A percentile compares a stretch with the other conserved stretches of the same genome.
Conservation (phyloP, 2,329 filamentous ascomycete genomes). For the Dothiorella sarmentorum region DNA sequence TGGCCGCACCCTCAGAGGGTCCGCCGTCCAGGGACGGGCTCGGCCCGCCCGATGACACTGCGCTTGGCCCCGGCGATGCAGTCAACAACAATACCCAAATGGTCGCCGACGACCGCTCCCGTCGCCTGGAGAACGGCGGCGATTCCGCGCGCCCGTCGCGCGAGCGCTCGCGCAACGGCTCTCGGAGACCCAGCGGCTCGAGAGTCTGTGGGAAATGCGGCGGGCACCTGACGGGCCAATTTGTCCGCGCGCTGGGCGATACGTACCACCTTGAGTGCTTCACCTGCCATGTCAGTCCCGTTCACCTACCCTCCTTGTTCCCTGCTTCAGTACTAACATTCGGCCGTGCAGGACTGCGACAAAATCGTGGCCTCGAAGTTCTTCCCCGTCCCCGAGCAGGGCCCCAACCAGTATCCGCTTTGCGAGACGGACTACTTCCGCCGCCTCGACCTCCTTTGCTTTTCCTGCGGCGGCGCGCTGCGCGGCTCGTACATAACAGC, state of each 20-base stretch:
- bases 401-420: conserved; percentile 85
- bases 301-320: conserved; percentile 16
- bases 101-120: conserved; percentile 22
- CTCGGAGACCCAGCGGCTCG: conserved; percentile 33
- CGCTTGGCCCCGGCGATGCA: conserved; percentile 7
- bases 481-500: conserved; percentile 98
- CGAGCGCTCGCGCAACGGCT: conserved; percentile 32
- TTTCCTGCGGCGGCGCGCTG: conserved; percentile 85
- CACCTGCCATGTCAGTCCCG: conserved; percentile 75
- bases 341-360: conserved; percentile 71
- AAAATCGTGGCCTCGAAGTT: conserved; percentile 98
- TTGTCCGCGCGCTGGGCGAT: conserved; percentile 87
- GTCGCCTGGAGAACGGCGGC: conserved; percentile 27
- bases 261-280: conserved; percentile 98
- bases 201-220: conserved; percentile 75
- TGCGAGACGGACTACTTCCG: conserved; percentile 98
- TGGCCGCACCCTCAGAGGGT: conserved; percentile 18
- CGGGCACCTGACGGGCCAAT: conserved; percentile 85
- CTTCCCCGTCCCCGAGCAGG: conserved; percentile 91
- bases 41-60: background rate
- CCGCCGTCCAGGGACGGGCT: conserved; percentile 16
- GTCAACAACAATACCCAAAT: background rate
- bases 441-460: conserved; percentile 84
- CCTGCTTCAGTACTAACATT: conserved; percentile 17
- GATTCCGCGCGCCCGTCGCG: conserved; percentile 26